phyloP scores from a whole-genome alignment of 768 basidiomycete genomes.

The Hypholoma fasciculare region DNA sequence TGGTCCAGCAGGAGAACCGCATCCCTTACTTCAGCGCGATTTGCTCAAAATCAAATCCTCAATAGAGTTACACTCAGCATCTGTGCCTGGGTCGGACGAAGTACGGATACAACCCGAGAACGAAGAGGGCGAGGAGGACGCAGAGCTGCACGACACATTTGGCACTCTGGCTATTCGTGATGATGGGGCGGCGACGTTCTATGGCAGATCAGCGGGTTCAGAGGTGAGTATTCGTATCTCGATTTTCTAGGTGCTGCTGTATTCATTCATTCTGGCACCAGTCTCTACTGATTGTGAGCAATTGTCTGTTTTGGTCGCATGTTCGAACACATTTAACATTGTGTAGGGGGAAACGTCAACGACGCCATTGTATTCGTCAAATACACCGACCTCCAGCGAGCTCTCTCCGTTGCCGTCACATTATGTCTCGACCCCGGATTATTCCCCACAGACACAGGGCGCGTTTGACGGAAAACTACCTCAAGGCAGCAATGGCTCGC shows the following conservation, averaged over 20 bases:
- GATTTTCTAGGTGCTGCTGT: neutral
- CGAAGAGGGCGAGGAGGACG: conserved; percentile 37
- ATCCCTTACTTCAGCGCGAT: conserved; percentile 62
- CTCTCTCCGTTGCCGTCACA: no score
- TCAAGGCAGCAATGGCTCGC: conserved; percentile 8
- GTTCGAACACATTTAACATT: neutral
- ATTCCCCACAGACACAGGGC: no score
- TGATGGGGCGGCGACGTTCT: conserved; percentile 71
- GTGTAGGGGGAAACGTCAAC: conserved; percentile 32
- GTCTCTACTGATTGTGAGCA: conserved; percentile 58
- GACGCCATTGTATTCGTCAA: no score
- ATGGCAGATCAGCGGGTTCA: conserved; percentile 69
- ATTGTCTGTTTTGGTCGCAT: neutral
- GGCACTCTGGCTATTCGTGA: conserved; percentile 70
- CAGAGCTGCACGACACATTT: conserved; percentile 65
- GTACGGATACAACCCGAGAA: conserved; percentile 19
- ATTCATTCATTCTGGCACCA: conserved; percentile 18
- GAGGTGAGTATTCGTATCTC: conserved; percentile 47
- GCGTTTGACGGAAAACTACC: no score
- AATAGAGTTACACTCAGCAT: conserved; percentile 65
- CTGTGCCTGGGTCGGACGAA: conserved; percentile 25
- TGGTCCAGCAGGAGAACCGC: conserved; percentile 38
- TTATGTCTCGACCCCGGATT: no score
- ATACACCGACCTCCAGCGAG: no score
- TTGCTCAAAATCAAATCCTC: conserved; percentile 66